Base-by-base conservation (phyloP, 2,329 filamentous ascomycete genomes). In the Talaromyces sp. region DNA sequence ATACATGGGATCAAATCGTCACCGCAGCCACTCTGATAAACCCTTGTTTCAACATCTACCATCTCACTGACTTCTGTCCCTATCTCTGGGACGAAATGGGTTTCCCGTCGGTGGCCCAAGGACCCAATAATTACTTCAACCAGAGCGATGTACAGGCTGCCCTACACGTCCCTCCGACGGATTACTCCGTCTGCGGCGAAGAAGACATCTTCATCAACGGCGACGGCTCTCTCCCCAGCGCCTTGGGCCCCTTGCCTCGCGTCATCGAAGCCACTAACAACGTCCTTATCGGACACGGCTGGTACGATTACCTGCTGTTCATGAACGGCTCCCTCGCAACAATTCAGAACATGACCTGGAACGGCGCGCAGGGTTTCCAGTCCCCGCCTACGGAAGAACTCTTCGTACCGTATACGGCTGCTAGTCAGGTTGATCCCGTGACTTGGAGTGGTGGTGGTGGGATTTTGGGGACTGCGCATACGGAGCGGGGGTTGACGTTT, bases 341-440 rank as follows among this genome's bases (percentile, higher is more conserved):
- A 2, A 88, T 94, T 68, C 91, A 95, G 73, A 93, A 93, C 80
- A 92, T 94, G 88, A 93, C 90, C 0, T 94, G 88, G 88, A 87
- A 87, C 65, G 91, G 90, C 13, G 75, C 84, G 63, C 85, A 90
- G 54, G 91, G 91, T 0, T 94, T 95, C 82, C 86, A 89, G 72
- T 73, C 76, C 0, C 77, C 79, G 2, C 91, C 91, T 86, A 89
- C 91, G 72, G 91, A 85, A 74, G 43, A 58, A n/a, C 53, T 66
- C 3, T 58, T 54, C 19, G 90, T 90, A 0, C 87, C 85, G 72
- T 85, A 88, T 71, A 72, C 69, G 0, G 78, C 83, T 62, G 58
- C 31, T 19, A 31, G 29, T 51, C 10, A 25, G 19, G 76, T 83
- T 53, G 76, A 77, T 67, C 72, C 70, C 1, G 77, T 79, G 13